These are phyloP conservation scores for Mycena haematopus DNA, from an alignment of 768 basidiomycete species.

Conservation along the genomic window DNA sequence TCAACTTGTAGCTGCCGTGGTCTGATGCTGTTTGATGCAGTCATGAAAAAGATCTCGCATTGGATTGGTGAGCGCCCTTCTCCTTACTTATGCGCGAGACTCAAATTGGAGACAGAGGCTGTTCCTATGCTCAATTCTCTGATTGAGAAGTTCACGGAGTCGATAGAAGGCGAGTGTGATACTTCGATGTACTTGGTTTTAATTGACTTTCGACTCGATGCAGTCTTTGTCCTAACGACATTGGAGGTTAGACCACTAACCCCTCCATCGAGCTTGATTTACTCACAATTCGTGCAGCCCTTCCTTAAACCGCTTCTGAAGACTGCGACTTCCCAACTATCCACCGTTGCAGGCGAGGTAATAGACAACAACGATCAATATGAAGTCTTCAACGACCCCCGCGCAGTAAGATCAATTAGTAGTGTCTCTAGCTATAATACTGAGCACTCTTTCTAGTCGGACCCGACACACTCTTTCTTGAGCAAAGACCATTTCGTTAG, in stretches of 20 bases:
- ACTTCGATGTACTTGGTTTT: background rate
- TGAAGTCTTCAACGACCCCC: conserved; percentile 85
- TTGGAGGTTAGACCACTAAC: conserved; percentile 59
- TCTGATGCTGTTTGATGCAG: conserved; percentile 35
- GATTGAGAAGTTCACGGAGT: conserved; percentile 81
- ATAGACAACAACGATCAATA: conserved; percentile 85
- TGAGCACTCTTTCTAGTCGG: conserved; percentile 55
- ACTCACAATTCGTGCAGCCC: conserved; percentile 50
- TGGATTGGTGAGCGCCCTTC: conserved; percentile 61
- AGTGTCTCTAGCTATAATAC: background rate
- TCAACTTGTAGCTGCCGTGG: background rate
- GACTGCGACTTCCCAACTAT: conserved; percentile 68
- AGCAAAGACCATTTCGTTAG: conserved; percentile 89
- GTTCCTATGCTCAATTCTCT: conserved; percentile 80
- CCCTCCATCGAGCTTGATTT: background rate
- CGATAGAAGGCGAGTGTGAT: conserved; percentile 59
- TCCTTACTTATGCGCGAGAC: background rate
- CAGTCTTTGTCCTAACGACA: conserved; percentile 84
- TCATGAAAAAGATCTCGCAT: conserved; percentile 79
- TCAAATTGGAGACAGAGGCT: conserved; percentile 55
- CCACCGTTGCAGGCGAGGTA: conserved; percentile 73
- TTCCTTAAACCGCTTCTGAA: conserved; percentile 82
- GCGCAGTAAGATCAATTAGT: conserved; percentile 55
- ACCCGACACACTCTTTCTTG: conserved; percentile 88
- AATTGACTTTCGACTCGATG: conserved; percentile 1